These are phyloP conservation scores for Cymbidium sinense DNA, from an alignment of 106 monocot genomes.

Conservation along the genomic window DNA sequence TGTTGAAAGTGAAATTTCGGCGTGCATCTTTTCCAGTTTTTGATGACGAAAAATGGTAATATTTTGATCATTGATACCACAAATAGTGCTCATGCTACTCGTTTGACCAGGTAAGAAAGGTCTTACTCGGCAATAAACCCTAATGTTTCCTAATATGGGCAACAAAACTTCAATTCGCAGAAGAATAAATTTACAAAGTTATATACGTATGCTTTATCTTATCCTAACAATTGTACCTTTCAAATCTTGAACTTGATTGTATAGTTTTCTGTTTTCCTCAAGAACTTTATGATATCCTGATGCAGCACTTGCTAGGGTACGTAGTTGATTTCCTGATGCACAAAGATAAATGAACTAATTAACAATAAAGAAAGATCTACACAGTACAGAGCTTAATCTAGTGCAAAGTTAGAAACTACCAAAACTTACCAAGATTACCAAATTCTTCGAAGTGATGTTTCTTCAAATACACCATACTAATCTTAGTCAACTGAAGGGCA, in stretches of 20 bases:
- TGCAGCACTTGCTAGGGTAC: conserved; percentile 54
- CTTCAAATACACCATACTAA: conserved; percentile 55
- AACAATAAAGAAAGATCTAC: neutral
- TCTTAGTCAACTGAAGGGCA: conserved; percentile 38
- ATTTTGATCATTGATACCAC: conserved; percentile 59
- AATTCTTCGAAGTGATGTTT: conserved; percentile 51
- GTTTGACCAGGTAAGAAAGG: conserved; percentile 67
- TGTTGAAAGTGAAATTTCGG: conserved; percentile 78
- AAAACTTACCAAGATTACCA: conserved; percentile 52
- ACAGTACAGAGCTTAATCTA: neutral
- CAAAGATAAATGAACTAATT: neutral
- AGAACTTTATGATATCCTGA: conserved; percentile 81
- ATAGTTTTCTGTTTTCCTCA: conserved; percentile 83
- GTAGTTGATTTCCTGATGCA: conserved; percentile 51
- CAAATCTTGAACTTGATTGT: conserved; percentile 95
- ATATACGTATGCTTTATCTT: neutral
- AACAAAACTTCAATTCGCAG: neutral
- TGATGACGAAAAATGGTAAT: conserved; percentile 57
- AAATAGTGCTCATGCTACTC: conserved; percentile 34
- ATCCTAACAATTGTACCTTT: conserved; percentile 41
- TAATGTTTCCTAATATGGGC: conserved; percentile 59
- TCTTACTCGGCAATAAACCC: conserved; percentile 90
- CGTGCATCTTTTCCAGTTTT: conserved; percentile 77
- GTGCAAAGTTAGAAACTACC: neutral
- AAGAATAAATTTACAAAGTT: neutral